Evolutionary conservation across 768 basidiomycete genomes (phyloP), one percentile per base, ranked within the genome.

Genomic region (Podaxis carcinomalis): DNA sequence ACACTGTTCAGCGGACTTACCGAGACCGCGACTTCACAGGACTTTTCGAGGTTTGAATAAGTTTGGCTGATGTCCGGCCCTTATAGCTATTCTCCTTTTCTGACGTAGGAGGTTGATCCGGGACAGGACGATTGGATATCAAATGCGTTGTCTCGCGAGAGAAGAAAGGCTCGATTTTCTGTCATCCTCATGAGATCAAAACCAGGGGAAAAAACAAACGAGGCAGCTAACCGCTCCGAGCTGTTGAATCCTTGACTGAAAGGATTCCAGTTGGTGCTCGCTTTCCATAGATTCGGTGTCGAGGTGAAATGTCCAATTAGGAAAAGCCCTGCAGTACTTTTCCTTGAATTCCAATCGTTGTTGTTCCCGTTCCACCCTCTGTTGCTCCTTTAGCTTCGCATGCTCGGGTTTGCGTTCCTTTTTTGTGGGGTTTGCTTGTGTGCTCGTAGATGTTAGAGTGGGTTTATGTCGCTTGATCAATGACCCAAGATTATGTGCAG

Each of bases 161-260:
- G 73, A 98, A 95, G 80, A 97, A 97, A 63, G 87, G 83, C 53
- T 96, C 93, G 59, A 93, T 83, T 59, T 78, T 80, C 97, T 98
- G 68, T 37, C 61, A 19, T 5, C 25, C 37, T 13, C 54, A 47
- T 52, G 44, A 61, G 46, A 55, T 10, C 10, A 39, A 42, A 39
- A 51, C 57, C 56, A 37, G 59, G 59, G 62, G 49, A 44, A 44
- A 5, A 46, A 58, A 61, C 44, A 44, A 39, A 46, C 53, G 32
- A 14, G n/a, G 25, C 42, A 21, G 83, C 92, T 67, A 73, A 98
- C 96, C 63, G 86, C 90, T 64, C 91, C 90, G 63, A 97, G 82
- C 44, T 82, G 80, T 37, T 73, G 67, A 36, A 96, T 85, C 65
- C 83, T 80, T 40, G 78, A 70, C 63, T 80, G 83, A 39, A 93